Base-by-base conservation (phyloP, 2,329 filamentous ascomycete species). In the Blumeriella jaapii region DNA sequence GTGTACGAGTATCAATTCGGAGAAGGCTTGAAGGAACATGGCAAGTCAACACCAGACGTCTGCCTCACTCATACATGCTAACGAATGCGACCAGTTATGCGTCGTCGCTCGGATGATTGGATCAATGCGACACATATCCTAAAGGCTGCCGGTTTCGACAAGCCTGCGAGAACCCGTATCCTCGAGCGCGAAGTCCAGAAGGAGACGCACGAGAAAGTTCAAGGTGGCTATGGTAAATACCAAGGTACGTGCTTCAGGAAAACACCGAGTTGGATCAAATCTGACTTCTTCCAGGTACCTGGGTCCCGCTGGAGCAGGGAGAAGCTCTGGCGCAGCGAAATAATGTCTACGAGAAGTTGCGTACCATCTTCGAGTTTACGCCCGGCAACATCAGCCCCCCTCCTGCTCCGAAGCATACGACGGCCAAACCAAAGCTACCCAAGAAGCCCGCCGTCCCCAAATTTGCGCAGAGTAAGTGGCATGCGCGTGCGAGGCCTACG, bases 81-180 rank as follows among this genome's bases (percentile, higher is more conserved):
- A 47, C 15, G 6, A 5, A 9, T 26, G 27, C 34, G 9, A 45
- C 12, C 33, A 55, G 53, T 96, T 47, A 98, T 98, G 91, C 81
- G 91, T 59, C 76, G 91, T 32, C 78, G 89, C 41, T 73, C 77
- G 34, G 91, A 98, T 59, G 78, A 96, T 61, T 98, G 89, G 86
- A 91, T 98, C 63, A 98, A 98, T 67, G 91, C 91, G n/a, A 98
- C 91, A 35, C 91, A 98, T 56, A 96, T 98, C 41, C 66, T 98
- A 31, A 98, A 98, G 57, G 85, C 93, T 25, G 91, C 91, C 44
- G 89, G 89, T 37, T 94, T 94, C 55, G 91, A 98, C 61, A 98
- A 98, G 61, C 91, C 91, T 2, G 85, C 89, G 9, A 72, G 91
- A 56, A 98, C 91, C 25, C 75, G 91, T 45, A 96, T 98, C 38